Evolutionary conservation across 2,329 filamentous ascomycete species (phyloP).

Genomic region (Ceratocystis huliohia): DNA sequence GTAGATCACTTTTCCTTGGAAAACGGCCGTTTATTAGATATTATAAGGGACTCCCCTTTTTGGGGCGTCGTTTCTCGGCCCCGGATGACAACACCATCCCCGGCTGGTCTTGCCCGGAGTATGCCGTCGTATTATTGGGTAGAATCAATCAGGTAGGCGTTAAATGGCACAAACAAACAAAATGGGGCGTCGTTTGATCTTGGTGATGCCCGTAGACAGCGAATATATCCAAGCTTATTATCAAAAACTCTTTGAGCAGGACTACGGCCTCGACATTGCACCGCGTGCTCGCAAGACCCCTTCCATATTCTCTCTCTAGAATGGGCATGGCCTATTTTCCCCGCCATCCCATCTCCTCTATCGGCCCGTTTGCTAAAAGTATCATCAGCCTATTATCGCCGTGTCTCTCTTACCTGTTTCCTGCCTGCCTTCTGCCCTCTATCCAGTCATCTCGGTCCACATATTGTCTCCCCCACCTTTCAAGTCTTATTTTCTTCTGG

Average conservation of each 20-base stretch:
- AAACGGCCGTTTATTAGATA: neutral
- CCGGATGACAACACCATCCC: too few relatives aligned
- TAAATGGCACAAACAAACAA: too few relatives aligned
- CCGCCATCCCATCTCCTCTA: neutral
- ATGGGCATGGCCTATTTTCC: neutral
- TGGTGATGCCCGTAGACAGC: too few relatives aligned
- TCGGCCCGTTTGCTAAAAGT: slow-evolving; percentile 9
- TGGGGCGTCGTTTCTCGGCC: too few relatives aligned
- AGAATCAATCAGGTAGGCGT: too few relatives aligned
- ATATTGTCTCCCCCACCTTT: slow-evolving; percentile 5
- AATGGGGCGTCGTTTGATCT: too few relatives aligned
- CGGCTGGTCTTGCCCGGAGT: too few relatives aligned
- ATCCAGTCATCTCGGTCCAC: neutral
- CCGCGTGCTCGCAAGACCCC: neutral
- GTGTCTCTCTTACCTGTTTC: neutral
- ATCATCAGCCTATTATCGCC: neutral
- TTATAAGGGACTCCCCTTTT: neutral
- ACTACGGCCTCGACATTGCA: neutral
- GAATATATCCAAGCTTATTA: too few relatives aligned
- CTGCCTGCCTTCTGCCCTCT: neutral
- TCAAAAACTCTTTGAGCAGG: too few relatives aligned
- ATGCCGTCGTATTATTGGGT: too few relatives aligned
- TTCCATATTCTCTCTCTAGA: neutral
- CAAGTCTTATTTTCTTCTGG: neutral
- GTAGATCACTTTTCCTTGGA: neutral